A percentile compares a stretch with the other conserved stretches of the same genome.
Conservation (phyloP, 176 grass and related monocot species). For the Phoenix dactylifera region DNA sequence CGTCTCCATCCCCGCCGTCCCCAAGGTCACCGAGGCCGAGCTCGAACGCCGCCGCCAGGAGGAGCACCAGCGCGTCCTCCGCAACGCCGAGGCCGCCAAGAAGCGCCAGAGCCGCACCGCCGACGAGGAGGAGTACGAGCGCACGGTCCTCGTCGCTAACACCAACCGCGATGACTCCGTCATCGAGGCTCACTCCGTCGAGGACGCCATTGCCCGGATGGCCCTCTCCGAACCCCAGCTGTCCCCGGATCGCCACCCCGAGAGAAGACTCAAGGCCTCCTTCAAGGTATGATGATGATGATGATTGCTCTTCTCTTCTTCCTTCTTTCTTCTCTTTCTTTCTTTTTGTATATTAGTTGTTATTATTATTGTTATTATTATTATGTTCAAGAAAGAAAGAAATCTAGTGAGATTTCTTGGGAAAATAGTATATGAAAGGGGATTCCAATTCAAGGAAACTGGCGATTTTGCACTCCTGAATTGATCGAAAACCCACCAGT, state of each 20-base stretch:
- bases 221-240: constrained; percentile 32
- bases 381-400: too few species aligned
- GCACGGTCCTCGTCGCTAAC: constrained; percentile 71
- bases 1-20: constrained; percentile 52
- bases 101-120: constrained; percentile 62
- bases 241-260: constrained; percentile 67
- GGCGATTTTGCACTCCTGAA: too few species aligned
- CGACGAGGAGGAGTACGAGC: constrained; percentile 86
- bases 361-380: too few species aligned
- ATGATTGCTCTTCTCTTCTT: too few species aligned
- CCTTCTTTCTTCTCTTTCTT: not conserved
- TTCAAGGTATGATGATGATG: constrained; percentile 55
- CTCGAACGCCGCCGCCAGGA: constrained; percentile 64
- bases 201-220: constrained; percentile 67
- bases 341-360: too few species aligned
- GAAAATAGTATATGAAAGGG: too few species aligned
- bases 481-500: too few species aligned
- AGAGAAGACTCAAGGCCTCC: constrained; percentile 72
- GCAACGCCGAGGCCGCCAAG: constrained; percentile 57
- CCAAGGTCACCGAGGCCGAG: constrained; percentile 92
- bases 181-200: constrained; percentile 75
- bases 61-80: constrained; percentile 54
- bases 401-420: too few species aligned
- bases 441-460: too few species aligned
- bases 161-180: constrained; percentile 93